Evolutionary conservation across 2,329 filamentous ascomycete species (phyloP).

Genomic region (Aspergillus uvarum): DNA sequence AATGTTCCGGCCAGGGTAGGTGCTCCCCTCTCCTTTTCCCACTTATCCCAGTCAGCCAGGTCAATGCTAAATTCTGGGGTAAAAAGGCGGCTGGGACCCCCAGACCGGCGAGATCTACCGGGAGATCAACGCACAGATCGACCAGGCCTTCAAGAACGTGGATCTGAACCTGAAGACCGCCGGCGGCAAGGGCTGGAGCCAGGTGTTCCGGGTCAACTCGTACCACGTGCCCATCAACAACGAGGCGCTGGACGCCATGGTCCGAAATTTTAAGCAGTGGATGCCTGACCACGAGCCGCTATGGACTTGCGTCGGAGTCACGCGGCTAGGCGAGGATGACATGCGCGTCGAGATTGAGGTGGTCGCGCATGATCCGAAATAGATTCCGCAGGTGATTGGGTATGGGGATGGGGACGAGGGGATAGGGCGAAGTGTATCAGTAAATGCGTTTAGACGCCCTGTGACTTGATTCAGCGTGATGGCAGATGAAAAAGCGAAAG

Average conservation of each 20-base stretch:
- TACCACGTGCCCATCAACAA: constrained; percentile 49
- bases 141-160: constrained; percentile 58
- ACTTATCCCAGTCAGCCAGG: too few species aligned
- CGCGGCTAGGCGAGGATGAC: constrained; percentile 46
- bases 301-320: constrained; percentile 56
- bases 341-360: constrained; percentile 64
- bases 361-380: constrained; percentile 42
- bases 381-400: neutral
- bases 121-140: constrained; percentile 49
- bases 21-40: neutral
- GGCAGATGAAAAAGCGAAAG: too few species aligned
- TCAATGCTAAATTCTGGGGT: too few species aligned
- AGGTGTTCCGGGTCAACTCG: constrained; percentile 53
- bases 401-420: neutral
- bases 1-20: constrained; percentile 36
- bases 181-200: constrained; percentile 50
- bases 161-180: constrained; percentile 53
- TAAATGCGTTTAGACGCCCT: too few species aligned
- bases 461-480: too few species aligned
- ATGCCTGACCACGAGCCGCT: constrained; percentile 55
- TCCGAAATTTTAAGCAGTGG: constrained; percentile 51
- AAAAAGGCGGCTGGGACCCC: constrained; percentile 37
- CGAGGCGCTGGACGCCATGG: constrained; percentile 43
- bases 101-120: constrained; percentile 23
- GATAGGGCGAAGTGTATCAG: neutral